Percentiles rank a stretch among this genome's conserved stretches.
These are phyloP conservation scores for Jimgerdemannia lactiflua DNA, from an alignment of 192 early-diverging fungal species.

Conservation along the genomic window DNA sequence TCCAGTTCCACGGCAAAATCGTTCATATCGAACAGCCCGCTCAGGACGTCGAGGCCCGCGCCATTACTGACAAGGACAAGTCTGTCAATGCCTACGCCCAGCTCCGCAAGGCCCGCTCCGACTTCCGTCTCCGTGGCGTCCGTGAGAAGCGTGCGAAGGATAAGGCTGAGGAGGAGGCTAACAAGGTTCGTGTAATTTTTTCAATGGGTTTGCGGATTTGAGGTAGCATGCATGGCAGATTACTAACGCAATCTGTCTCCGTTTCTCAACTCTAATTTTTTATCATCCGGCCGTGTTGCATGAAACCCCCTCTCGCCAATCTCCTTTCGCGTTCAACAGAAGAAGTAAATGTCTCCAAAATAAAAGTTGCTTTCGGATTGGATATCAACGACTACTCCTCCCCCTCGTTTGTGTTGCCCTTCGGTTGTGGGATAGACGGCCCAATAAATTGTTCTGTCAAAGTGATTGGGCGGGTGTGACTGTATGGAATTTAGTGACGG, in stretches of 20 bases:
- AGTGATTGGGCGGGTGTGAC: too few relatives aligned
- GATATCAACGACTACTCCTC: neutral
- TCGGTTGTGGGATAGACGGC: neutral
- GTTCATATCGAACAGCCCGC: slow-evolving; percentile 65
- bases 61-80: slow-evolving; percentile 53
- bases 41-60: slow-evolving; percentile 46
- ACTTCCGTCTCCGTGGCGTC: slow-evolving; percentile 69
- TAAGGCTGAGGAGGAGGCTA: slow-evolving; percentile 80
- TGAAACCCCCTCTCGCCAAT: neutral
- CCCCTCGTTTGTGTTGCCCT: neutral
- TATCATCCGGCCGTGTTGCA: too few relatives aligned
- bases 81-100: slow-evolving; percentile 59
- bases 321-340: neutral
- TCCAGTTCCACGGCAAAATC: slow-evolving; percentile 63
- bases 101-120: slow-evolving; percentile 78
- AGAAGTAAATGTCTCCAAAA: neutral
- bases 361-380: neutral
- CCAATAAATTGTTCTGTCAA: too few relatives aligned
- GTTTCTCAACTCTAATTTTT: neutral
- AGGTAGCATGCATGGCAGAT: neutral
- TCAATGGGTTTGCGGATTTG: neutral
- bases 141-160: slow-evolving; percentile 78
- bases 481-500: too few relatives aligned
- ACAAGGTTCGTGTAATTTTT: slow-evolving; percentile 61
- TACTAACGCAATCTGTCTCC: neutral